Base-by-base conservation (phyloP, 2,329 filamentous ascomycete genomes). In the Tothia fuscella region DNA sequence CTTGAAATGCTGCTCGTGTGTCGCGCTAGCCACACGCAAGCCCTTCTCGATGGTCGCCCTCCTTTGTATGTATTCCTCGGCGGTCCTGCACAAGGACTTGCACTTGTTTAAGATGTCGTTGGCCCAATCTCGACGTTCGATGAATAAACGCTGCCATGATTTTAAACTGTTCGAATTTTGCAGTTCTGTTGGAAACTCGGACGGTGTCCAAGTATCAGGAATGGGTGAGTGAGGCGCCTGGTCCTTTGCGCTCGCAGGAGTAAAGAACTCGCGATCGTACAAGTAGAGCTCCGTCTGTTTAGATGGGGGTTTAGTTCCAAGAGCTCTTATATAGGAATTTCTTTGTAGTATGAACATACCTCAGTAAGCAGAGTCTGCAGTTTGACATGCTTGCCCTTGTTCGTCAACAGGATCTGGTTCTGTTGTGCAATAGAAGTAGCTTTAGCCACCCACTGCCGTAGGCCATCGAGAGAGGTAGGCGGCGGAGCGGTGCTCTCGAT, bases 121-220 rank as follows among this genome's bases (percentile, higher is more conserved):
- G 0, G 87, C 82, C 91, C 91, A 98, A 50, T 73, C 71, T 52
- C 80, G 77, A 45, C 91, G 79, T 45, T 79, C 73, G 58, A 80
- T 81, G 67, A 91, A 95, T 17, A 96, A 69, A 33, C 79, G 76
- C 57, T 86, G 83, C 89, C 91, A 98, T 74, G 87, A 80, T 53
- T 80, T 71, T 42, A 95, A 69, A 47, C 87, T 80, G 46, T 81
- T 84, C 47, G 85, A 79, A 54, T 88, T 78, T 32, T 80, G 71
- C 50, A 93, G 81, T 31, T 78, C 81, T 59, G 93, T 87, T n/a
- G 91, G 91, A 30, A 74, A 68, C 21, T 67, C 65, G 16, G 68
- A 62, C 22, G 85, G 78, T 44, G 69, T 67, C 47, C 80, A 75
- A 32, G 74, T 61, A 41, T 69, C 66, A 5, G 71, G 68, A 62